Conservation (phyloP, 1,139 yeast genomes). For the Pichia norvegensis region DNA sequence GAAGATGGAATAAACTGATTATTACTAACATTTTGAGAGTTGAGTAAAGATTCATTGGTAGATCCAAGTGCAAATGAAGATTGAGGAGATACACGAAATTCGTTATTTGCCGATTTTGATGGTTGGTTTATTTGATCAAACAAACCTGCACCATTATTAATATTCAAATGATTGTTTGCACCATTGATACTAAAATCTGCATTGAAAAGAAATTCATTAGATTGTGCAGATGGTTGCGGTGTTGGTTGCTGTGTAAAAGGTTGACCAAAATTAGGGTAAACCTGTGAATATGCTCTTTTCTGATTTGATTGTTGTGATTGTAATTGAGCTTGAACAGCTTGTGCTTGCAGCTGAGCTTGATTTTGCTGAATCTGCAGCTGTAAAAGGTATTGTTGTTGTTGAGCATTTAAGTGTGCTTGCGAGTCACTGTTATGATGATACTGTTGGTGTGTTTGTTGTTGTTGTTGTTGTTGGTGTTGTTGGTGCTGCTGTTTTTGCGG, state of each 20-base stretch:
- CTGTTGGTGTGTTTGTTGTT: constrained; percentile 10
- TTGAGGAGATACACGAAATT: constrained; percentile 20
- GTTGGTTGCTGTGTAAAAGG: not conserved
- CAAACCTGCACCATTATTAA: constrained; percentile 9
- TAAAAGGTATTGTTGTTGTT: not conserved
- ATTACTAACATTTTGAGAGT: not conserved
- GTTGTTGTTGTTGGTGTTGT: constrained; percentile 8
- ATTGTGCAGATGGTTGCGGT: not conserved
- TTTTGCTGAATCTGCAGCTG: constrained; percentile 1
- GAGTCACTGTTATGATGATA: constrained; percentile 10
- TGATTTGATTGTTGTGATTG: constrained; percentile 1
- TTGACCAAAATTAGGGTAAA: not conserved
- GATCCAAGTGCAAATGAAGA: constrained; percentile 23
- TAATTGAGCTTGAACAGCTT: not conserved
- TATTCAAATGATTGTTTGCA: not conserved
- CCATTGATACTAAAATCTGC: not conserved
- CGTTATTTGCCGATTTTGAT: constrained; percentile 13
- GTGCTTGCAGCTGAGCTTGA: constrained; percentile 2
- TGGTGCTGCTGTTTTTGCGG: constrained; percentile 13
- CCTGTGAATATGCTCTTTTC: not conserved
- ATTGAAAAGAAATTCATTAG: not conserved
- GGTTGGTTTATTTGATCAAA: constrained; percentile 9
- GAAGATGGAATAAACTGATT: not conserved
- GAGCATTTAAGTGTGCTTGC: constrained; percentile 5
- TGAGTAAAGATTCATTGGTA: constrained; percentile 21